Conservation (phyloP, 495 filamentous ascomycete species). For the Neurospora sp. region DNA sequence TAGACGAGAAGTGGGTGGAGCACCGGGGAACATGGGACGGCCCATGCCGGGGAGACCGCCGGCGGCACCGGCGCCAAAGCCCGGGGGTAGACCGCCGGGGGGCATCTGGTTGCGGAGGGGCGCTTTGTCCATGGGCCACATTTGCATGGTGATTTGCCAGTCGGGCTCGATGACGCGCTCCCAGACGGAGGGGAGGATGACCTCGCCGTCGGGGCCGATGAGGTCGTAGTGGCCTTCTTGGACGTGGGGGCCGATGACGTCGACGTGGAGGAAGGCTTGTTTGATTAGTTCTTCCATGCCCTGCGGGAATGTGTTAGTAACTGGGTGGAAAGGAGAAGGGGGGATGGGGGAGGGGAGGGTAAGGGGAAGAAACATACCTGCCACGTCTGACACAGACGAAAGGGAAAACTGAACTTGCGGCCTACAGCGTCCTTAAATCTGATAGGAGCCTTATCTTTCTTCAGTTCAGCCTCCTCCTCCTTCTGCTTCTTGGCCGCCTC, state of each 20-base stretch:
- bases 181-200: slow-evolving; percentile 82
- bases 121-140: slow-evolving; percentile 76
- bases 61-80: neutral
- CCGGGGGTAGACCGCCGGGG: slow-evolving; percentile 7
- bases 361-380: too few species aligned
- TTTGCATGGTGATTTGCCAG: slow-evolving; percentile 89
- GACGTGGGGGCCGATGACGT: slow-evolving; percentile 72
- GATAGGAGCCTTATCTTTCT: slow-evolving; percentile 47
- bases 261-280: slow-evolving; percentile 79
- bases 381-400: slow-evolving; percentile 71
- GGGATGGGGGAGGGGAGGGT: too few species aligned
- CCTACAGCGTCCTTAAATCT: slow-evolving; percentile 84
- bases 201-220: slow-evolving; percentile 72
- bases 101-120: slow-evolving; percentile 10
- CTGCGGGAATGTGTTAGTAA: slow-evolving; percentile 24
- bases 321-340: neutral
- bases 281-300: slow-evolving; percentile 81
- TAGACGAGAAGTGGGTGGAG: neutral
- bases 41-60: neutral
- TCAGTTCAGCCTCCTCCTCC: slow-evolving; percentile 43
- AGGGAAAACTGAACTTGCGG: slow-evolving; percentile 79
- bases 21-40: neutral
- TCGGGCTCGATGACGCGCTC: slow-evolving; percentile 77
- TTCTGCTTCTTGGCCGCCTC: slow-evolving; percentile 31
- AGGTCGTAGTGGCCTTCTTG: slow-evolving; percentile 80